Evolutionary conservation across 164 flowering plant genomes (phyloP).

Genomic region (Nymphaea colorata): DNA sequence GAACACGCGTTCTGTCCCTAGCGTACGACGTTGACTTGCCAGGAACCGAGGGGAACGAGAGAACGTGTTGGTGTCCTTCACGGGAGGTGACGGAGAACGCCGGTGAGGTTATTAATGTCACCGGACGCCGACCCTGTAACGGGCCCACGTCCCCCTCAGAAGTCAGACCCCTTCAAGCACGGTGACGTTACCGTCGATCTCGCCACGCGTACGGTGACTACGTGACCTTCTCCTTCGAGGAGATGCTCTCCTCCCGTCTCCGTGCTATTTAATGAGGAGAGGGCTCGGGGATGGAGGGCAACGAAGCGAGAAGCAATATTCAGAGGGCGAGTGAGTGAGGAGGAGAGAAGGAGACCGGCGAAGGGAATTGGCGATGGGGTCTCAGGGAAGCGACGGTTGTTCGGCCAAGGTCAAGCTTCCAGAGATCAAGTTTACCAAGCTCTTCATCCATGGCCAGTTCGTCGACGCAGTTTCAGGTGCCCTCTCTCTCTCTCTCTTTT

Average conservation of each 20-base stretch:
- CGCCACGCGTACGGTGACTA: not conserved
- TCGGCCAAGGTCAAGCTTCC: conserved; percentile 10
- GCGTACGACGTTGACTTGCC: no score
- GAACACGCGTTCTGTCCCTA: no score
- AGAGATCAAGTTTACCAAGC: conserved; percentile 47
- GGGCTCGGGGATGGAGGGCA: not conserved
- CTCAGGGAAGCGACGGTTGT: conserved; percentile 1
- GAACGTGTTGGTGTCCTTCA: no score
- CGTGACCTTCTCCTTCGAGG: not conserved
- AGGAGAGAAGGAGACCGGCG: not conserved
- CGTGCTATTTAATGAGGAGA: not conserved
- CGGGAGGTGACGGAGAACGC: no score
- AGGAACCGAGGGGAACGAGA: no score
- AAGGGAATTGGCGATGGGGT: conserved; percentile 4
- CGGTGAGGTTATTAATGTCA: no score
- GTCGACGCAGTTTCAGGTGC: conserved; percentile 62
- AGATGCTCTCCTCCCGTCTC: not conserved
- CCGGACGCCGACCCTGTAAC: no score
- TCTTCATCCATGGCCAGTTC: conserved; percentile 72
- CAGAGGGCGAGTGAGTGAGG: not conserved
- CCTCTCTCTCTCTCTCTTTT: not conserved
- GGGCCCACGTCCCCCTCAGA: no score
- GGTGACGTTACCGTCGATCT: not conserved
- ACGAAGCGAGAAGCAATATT: not conserved
- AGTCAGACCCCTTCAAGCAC: no score